phyloP scores from a whole-genome alignment of 305 asterid species.

The Fraxinus greggii region DNA sequence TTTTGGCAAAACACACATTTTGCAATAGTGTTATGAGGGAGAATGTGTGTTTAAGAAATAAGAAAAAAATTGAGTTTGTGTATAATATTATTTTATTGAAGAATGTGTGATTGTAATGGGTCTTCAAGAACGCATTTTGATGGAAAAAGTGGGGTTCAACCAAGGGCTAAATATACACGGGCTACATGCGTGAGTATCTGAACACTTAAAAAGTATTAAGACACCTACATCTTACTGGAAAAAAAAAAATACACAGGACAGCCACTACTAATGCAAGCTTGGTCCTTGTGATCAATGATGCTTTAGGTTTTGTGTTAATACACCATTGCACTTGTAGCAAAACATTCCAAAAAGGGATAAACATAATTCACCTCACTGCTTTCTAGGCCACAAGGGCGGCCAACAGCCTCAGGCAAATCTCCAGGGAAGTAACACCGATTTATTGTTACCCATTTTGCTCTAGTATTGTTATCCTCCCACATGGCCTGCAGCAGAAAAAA shows the following conservation, averaged over 20 bases:
- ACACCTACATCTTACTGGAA: neutral
- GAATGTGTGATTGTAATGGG: neutral
- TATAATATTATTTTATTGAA: neutral
- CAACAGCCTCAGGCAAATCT: conserved; percentile 90
- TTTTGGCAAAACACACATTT: neutral
- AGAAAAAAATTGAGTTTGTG: neutral
- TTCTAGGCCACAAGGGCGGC: conserved; percentile 89
- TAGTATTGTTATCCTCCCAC: conserved; percentile 81
- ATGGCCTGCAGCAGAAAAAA: conserved; percentile 57
- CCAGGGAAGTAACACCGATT: conserved; percentile 83
- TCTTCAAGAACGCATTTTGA: neutral
- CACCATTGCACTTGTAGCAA: conserved; percentile 7
- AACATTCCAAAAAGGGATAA: conserved; percentile 6
- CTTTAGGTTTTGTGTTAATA: conserved; percentile 3
- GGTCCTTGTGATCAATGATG: neutral
- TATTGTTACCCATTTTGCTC: conserved; percentile 64
- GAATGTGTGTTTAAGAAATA: neutral
- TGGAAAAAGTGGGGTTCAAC: neutral
- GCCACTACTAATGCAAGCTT: conserved; percentile 4
- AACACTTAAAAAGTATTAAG: neutral
- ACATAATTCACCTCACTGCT: conserved; percentile 68
- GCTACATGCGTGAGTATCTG: neutral
- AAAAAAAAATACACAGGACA: conserved; percentile 14
- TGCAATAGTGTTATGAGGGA: neutral
- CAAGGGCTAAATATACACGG: neutral